Conservation (phyloP, 179 eudicot species). For the Nepenthes alata region DNA sequence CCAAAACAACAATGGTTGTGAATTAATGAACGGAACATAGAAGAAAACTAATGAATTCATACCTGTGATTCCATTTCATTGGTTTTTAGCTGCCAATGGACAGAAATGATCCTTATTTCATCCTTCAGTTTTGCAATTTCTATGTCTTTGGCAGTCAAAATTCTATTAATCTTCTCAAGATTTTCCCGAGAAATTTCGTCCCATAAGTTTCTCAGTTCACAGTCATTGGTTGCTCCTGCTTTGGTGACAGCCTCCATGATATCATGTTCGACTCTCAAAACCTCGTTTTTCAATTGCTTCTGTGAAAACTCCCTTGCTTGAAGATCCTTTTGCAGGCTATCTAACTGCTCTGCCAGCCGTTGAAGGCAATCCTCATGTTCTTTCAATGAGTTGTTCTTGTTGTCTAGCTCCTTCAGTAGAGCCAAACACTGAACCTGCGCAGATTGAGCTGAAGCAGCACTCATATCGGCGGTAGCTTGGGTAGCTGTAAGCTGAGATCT, state of each 20-base stretch:
- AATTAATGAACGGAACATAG: background rate
- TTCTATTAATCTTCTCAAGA: constrained; percentile 56
- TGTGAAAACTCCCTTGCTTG: constrained; percentile 69
- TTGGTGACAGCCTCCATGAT: constrained; percentile 71
- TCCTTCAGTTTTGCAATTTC: constrained; percentile 68
- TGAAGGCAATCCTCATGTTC: constrained; percentile 74
- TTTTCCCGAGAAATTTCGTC: constrained; percentile 75
- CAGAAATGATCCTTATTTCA: constrained; percentile 65
- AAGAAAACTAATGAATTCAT: constrained; percentile 7
- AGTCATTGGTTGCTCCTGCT: constrained; percentile 51
- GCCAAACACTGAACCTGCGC: constrained; percentile 70
- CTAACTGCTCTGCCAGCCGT: constrained; percentile 66
- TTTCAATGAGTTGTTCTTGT: constrained; percentile 49
- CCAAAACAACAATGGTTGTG: background rate
- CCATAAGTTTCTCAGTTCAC: constrained; percentile 64
- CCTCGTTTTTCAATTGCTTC: constrained; percentile 79
- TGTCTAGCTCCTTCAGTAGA: constrained; percentile 52
- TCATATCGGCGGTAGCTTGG: constrained; percentile 68
- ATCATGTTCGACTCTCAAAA: constrained; percentile 72
- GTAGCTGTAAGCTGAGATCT: constrained; percentile 51
- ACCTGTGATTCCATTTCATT: constrained; percentile 85
- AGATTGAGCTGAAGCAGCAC: constrained; percentile 81
- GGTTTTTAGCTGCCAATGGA: constrained; percentile 81
- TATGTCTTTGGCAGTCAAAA: constrained; percentile 57
- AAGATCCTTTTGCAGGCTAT: constrained; percentile 64